A percentile compares a stretch with the other conserved stretches of the same genome.
These are phyloP conservation scores for Saccharomycopsis fermentans DNA, from an alignment of 805 yeast genomes.

Conservation along the genomic window DNA sequence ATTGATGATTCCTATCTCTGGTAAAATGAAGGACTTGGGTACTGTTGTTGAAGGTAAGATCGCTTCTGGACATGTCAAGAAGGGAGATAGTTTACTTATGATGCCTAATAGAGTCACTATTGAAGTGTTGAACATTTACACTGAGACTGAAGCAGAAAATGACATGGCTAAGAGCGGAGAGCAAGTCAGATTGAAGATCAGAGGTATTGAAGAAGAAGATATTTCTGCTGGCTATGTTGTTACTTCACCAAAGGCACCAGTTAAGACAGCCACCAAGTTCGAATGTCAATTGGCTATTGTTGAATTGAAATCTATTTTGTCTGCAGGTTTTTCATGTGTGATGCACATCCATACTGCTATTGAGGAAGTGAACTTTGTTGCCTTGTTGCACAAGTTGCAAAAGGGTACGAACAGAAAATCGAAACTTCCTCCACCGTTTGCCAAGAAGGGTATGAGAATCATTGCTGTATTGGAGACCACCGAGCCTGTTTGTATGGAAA, in stretches of 20 bases:
- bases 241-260: constrained; percentile 79
- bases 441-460: constrained; percentile 97
- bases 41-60: constrained; percentile 97
- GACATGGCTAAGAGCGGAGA: constrained; percentile 90
- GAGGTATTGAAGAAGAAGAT: constrained; percentile 97
- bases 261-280: constrained; percentile 79
- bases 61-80: constrained; percentile 88
- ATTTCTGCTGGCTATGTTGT: constrained; percentile 85
- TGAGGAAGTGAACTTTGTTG: constrained; percentile 80
- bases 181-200: constrained; percentile 86
- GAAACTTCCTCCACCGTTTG: constrained; percentile 96
- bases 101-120: constrained; percentile 88
- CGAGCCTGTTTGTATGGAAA: constrained; percentile 88
- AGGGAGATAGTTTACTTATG: constrained; percentile 60
- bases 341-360: constrained; percentile 98
- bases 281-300: constrained; percentile 97
- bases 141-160: constrained; percentile 93
- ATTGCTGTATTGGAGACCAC: constrained; percentile 82
- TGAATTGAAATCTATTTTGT: constrained; percentile 86
- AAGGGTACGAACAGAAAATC: constrained; percentile 95
- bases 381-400: constrained; percentile 84
- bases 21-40: constrained; percentile 95
- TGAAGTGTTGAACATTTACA: constrained; percentile 80
- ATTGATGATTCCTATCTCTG: constrained; percentile 91
- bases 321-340: constrained; percentile 94